Percentiles rank a stretch among this genome's conserved stretches.
phyloP scores from a whole-genome alignment of 768 basidiomycete species.

The Suillus lakei region DNA sequence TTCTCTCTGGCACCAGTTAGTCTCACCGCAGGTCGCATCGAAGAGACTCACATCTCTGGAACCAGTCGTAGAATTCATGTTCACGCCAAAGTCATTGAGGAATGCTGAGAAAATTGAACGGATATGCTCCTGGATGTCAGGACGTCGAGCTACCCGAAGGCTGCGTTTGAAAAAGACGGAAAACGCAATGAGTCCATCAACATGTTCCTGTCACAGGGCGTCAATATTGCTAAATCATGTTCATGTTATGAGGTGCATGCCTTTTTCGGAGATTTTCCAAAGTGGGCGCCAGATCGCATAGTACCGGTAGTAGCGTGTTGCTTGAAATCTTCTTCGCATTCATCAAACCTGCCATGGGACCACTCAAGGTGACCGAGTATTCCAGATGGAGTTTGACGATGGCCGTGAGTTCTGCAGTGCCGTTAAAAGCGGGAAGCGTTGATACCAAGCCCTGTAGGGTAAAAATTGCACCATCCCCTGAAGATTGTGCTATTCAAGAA shows the following conservation, averaged over 20 bases:
- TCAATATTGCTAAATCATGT: background rate
- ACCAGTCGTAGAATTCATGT: slow-evolving; percentile 34
- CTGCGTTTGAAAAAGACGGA: slow-evolving; percentile 71
- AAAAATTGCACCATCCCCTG: slow-evolving; percentile 38
- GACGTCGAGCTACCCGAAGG: slow-evolving; percentile 65
- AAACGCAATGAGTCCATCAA: slow-evolving; percentile 45
- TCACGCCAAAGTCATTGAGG: slow-evolving; percentile 74
- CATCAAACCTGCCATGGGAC: slow-evolving; percentile 48
- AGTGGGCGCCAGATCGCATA: slow-evolving; percentile 61
- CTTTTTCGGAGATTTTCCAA: slow-evolving; percentile 39
- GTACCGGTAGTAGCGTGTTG: slow-evolving; percentile 66
- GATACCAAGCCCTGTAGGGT: slow-evolving; percentile 71
- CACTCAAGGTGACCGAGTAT: slow-evolving; percentile 22
- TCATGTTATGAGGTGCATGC: slow-evolving; percentile 33
- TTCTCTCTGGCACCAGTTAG: slow-evolving; percentile 49
- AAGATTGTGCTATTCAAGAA: background rate
- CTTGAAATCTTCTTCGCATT: slow-evolving; percentile 76
- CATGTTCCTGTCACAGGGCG: slow-evolving; percentile 22
- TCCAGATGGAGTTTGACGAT: slow-evolving; percentile 64
- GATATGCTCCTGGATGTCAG: slow-evolving; percentile 67
- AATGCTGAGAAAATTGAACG: slow-evolving; percentile 78
- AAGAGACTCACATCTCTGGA: slow-evolving; percentile 32
- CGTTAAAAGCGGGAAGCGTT: slow-evolving; percentile 86
- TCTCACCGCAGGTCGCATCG: background rate
- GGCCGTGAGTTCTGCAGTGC: slow-evolving; percentile 57